Evolutionary conservation across 2,329 filamentous ascomycete species (phyloP), one percentile per base, ranked within the genome.

Genomic region (Fusarium humuli): DNA sequence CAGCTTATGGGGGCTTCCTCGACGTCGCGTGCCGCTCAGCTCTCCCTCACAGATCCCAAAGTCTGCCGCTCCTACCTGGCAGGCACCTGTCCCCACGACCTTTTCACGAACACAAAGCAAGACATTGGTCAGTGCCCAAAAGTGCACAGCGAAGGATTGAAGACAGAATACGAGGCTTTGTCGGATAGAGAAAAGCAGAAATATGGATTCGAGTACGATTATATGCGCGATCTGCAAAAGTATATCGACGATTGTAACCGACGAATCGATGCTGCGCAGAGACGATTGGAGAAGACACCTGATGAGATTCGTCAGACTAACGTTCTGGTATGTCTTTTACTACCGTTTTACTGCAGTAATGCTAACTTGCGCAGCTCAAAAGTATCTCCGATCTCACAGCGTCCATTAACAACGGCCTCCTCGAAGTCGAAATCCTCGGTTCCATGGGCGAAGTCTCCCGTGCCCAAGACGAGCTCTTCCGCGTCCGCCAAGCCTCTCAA

Each of bases 91-190:
- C 96, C 96, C 1, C 95, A 98, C 85, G 96, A 99, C 79, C 93
- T 99, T 77, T 99, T 99, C 87, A 99, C 95, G 72, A 99, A 99
- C 83, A 99, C 96, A 47, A 98, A 98, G 84, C 94, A 98, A 63
- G 96, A 99, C 79, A 88, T 98, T 34, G 96, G 96, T 4, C 88
- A 90, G 1, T 99, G 96, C 78, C 88, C 93, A 52, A 96, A 95
- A 79, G 88, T 95, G 27, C 96, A 99, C 83, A 92, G 90, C 50
- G 94, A 98, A 79, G 89, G 90, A 14, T 86, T 98, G 71, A 98
- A 97, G 81, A 85, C 90, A 49, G 94, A 99, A 79, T 99, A 96
- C 80, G 92, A 97, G 73, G 86, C 83, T 2, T 89, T 96, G 0
- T 83, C 91, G 6, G 84, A 91, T 3, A 82, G 88, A 30, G 91